Conservation (phyloP, 352 stramenopile species). For the Pythium graminicola region DNA sequence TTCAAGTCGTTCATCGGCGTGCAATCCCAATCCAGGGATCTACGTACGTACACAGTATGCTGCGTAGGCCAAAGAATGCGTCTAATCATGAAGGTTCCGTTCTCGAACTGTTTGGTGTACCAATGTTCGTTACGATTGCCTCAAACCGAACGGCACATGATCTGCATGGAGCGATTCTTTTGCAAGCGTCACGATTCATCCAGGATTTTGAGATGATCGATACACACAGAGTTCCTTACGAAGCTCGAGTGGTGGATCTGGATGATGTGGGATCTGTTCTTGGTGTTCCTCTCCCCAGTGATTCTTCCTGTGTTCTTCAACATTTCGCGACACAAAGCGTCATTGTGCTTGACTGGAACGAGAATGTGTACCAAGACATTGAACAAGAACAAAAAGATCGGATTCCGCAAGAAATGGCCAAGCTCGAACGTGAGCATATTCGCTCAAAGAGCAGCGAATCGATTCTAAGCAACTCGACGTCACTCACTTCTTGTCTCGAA, state of each 20-base stretch:
- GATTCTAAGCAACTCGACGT: conserved; percentile 30
- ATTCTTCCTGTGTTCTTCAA: conserved; percentile 51
- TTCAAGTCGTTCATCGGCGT: conserved; percentile 66
- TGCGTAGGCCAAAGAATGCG: not conserved
- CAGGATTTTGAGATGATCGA: conserved; percentile 8
- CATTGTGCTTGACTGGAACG: conserved; percentile 68
- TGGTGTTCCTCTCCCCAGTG: conserved; percentile 35
- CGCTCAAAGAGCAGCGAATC: conserved; percentile 13
- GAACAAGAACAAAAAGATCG: conserved; percentile 24
- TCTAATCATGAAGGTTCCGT: not conserved
- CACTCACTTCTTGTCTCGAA: conserved; percentile 63
- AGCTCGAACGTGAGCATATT: conserved; percentile 25
- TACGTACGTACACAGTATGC: conserved; percentile 10
- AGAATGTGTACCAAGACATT: conserved; percentile 19
- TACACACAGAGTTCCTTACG: conserved; percentile 35
- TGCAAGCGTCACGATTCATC: conserved; percentile 62
- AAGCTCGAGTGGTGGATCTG: conserved; percentile 48
- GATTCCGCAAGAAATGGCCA: conserved; percentile 23
- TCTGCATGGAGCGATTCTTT: conserved; percentile 57
- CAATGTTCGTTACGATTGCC: conserved; percentile 69
- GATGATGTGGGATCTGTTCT: conserved; percentile 41
- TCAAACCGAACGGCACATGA: conserved; percentile 55
- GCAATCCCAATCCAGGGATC: conserved; percentile 17
- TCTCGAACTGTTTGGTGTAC: conserved; percentile 55
- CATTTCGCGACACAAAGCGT: conserved; percentile 71